A percentile compares a stretch with the other conserved stretches of the same genome.
Conservation (phyloP, 2,329 filamentous ascomycete species). For the Drechslerella dactyloides region DNA sequence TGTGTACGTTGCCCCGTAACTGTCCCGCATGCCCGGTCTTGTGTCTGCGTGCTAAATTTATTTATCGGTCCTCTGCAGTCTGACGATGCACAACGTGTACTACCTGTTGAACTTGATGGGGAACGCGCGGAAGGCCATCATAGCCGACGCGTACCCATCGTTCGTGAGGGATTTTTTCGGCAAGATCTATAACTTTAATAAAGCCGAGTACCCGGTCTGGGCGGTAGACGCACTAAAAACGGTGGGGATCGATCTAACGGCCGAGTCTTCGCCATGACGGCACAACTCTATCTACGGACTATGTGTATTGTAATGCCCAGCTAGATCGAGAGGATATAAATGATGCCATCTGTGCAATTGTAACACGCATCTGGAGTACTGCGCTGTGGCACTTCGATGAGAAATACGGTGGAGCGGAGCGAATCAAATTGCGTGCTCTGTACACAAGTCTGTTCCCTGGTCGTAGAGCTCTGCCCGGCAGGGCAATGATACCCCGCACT, state of each 20-base stretch:
- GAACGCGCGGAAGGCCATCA: slow-evolving; percentile 74
- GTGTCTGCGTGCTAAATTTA: slow-evolving; percentile 7
- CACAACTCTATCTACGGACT: neutral
- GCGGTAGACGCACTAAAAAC: slow-evolving; percentile 76
- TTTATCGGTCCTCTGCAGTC: slow-evolving; percentile 60
- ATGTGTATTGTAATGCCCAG: neutral
- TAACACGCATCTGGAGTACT: too few relatives aligned
- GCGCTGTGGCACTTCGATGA: neutral
- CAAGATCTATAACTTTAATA: slow-evolving; percentile 70
- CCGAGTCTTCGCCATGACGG: neutral
- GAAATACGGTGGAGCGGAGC: neutral
- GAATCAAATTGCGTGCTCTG: neutral
- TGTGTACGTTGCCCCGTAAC: slow-evolving; percentile 57
- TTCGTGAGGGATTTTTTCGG: slow-evolving; percentile 81
- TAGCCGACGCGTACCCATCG: slow-evolving; percentile 78
- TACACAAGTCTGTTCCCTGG: neutral
- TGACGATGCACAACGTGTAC: slow-evolving; percentile 96
- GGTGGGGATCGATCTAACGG: slow-evolving; percentile 73
- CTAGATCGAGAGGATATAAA: too few relatives aligned
- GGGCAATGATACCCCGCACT: slow-evolving; percentile 28
- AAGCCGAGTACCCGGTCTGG: slow-evolving; percentile 77
- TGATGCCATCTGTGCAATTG: too few relatives aligned
- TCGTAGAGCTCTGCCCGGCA: slow-evolving; percentile 14
- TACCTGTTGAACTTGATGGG: slow-evolving; percentile 87
- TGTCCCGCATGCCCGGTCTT: neutral